Evolutionary conservation across 2,329 filamentous ascomycete genomes (phyloP).

Genomic region (Coniochaeta sp.): DNA sequence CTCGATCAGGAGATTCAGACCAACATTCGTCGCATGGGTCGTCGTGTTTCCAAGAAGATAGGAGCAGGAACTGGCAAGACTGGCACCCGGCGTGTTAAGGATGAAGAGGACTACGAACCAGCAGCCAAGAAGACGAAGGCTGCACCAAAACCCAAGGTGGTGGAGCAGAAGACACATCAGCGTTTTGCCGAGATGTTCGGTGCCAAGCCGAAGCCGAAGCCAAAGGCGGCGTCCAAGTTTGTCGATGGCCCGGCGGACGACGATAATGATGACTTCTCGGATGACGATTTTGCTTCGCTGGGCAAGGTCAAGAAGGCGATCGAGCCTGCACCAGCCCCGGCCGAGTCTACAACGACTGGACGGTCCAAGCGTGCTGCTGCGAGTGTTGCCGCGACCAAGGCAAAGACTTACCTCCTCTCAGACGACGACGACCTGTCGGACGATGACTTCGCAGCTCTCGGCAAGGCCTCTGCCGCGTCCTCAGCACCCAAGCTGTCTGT

Average conservation of each 20-base stretch:
- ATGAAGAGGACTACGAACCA: conserved; percentile 47
- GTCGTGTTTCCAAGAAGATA: conserved; percentile 80
- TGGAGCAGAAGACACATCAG: conserved; percentile 42
- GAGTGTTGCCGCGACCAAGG: conserved; percentile 6
- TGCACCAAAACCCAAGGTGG: conserved; percentile 21
- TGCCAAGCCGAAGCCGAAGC: conserved; percentile 36
- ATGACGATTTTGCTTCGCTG: conserved; percentile 45
- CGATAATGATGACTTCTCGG: conserved; percentile 49
- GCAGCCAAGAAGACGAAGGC: conserved; percentile 35
- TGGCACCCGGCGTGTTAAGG: conserved; percentile 55
- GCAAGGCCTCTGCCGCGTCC: background rate
- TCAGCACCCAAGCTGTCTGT: background rate
- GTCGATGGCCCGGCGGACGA: conserved; percentile 14
- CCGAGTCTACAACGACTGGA: conserved; percentile 20
- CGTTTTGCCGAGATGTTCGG: conserved; percentile 48
- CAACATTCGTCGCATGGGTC: conserved; percentile 66
- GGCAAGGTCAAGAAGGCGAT: conserved; percentile 17
- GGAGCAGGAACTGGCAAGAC: conserved; percentile 50
- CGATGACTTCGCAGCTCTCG: conserved; percentile 6
- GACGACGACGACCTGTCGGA: conserved; percentile 48
- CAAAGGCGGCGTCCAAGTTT: conserved; percentile 28
- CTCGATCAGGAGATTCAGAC: conserved; percentile 73
- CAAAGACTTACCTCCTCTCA: conserved; percentile 36
- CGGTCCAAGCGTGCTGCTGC: conserved; percentile 1
- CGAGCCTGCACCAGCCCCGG: background rate